Conservation (phyloP, 768 basidiomycete species). For the Hygrophoropsis aurantiaca region DNA sequence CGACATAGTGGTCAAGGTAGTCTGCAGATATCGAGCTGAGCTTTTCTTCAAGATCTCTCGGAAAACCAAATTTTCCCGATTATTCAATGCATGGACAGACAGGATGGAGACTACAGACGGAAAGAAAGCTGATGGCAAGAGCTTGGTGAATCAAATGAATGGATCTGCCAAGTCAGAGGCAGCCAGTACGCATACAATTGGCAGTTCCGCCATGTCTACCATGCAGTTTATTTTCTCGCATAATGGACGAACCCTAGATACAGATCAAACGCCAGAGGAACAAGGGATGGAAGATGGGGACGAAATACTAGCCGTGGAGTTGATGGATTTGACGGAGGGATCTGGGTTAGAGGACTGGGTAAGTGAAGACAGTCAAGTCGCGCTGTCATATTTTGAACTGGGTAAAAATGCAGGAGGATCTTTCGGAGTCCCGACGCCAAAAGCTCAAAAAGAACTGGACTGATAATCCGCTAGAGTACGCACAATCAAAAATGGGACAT, state of each 20-base stretch:
- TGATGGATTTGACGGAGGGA: conserved; percentile 85
- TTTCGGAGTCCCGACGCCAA: conserved; percentile 62
- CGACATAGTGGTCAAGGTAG: conserved; percentile 88
- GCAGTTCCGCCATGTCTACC: conserved; percentile 36
- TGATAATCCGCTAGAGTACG: conserved; percentile 73
- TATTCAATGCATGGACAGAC: conserved; percentile 88
- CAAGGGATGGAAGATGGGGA: conserved; percentile 86
- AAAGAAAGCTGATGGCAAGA: conserved; percentile 43
- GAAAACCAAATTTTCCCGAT: conserved; percentile 79
- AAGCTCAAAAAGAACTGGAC: conserved; percentile 82
- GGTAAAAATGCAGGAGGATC: conserved; percentile 51
- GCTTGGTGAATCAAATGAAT: conserved; percentile 37
- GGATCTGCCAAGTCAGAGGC: conserved; percentile 53
- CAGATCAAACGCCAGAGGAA: conserved; percentile 84
- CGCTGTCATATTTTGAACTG: neutral
- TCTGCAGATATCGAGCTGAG: conserved; percentile 87
- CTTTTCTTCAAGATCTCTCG: conserved; percentile 92
- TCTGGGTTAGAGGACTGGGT: conserved; percentile 64
- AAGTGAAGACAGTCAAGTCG: conserved; percentile 20
- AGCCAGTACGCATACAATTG: conserved; percentile 43
- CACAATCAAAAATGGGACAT: conserved; percentile 10
- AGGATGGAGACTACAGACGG: conserved; percentile 70
- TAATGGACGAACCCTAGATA: conserved; percentile 74
- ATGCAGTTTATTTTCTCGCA: conserved; percentile 88
- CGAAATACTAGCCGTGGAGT: conserved; percentile 84